Percentiles rank a stretch among this genome's conserved stretches.
These are phyloP conservation scores for Rosa chinensis DNA, from an alignment of 306 rosid genomes.

Conservation along the genomic window DNA sequence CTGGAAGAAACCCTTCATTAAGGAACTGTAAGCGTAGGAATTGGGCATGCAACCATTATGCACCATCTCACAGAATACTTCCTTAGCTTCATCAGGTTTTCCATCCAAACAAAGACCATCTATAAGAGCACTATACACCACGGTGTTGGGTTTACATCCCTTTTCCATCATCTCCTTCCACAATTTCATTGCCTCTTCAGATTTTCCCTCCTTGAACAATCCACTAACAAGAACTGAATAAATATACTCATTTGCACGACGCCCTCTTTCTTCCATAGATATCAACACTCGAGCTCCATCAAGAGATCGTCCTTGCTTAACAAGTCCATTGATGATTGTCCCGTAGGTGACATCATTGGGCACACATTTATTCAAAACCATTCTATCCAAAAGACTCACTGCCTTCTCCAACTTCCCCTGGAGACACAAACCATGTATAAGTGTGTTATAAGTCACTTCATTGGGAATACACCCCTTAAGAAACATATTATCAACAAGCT, in stretches of 20 bases:
- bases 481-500: conserved; percentile 89
- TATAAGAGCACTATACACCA: conserved; percentile 70
- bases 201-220: conserved; percentile 76
- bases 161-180: conserved; percentile 74
- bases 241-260: conserved; percentile 56
- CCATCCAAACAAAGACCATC: conserved; percentile 89
- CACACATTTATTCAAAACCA: conserved; percentile 66
- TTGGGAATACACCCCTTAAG: conserved; percentile 90
- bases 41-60: conserved; percentile 62
- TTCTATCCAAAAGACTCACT: conserved; percentile 60
- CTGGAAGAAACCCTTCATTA: conserved; percentile 76
- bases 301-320: conserved; percentile 66
- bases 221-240: conserved; percentile 89
- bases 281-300: conserved; percentile 62
- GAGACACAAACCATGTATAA: conserved; percentile 79
- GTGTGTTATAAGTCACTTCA: conserved; percentile 78
- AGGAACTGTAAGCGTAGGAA: conserved; percentile 70
- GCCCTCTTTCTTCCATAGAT: conserved; percentile 78
- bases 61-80: conserved; percentile 61
- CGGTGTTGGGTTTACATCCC: conserved; percentile 64
- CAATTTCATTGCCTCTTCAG: conserved; percentile 58
- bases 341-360: conserved; percentile 92
- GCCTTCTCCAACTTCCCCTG: conserved; percentile 92
- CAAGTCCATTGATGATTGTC: conserved; percentile 78
- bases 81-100: conserved; percentile 64